Evolutionary conservation across 805 yeast genomes (phyloP), one percentile per base, ranked within the genome.

Genomic region (Kluyveromyces lactis): DNA sequence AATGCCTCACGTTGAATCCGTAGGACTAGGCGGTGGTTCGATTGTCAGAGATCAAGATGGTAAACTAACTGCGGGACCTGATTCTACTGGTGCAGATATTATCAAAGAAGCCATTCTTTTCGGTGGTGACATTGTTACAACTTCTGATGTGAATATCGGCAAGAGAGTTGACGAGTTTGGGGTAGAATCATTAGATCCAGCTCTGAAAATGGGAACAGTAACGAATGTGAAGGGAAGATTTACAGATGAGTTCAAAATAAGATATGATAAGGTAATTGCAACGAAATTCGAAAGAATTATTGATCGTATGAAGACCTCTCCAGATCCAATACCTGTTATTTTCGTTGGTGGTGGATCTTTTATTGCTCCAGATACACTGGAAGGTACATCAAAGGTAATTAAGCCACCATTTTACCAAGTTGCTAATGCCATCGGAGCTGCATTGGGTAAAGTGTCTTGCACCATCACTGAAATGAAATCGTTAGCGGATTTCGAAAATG

Each of bases 371-470:
- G 48, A 50, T 7, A 39, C 47, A 15, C 38, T 68, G 11, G 58
- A 60, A 11, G 74, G 75, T 19, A 69, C 71, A 5, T 63, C 70
- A 1, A 52, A 58, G 31, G 68, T 71, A 5, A 50, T 68, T 34
- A 53, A 64, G 37, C 73, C 73, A 2, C 64, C 65, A 23, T 69
- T 44, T 43, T 62, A 51, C 49, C 59, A 62, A 31, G 71, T 68
- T 38, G 74, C 74, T 4, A 71, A 71, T 52, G 77, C 75, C 3
- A 68, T 71, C 39, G 75, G 74, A 33, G 73, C 75, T 19, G 73
- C 73, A 4, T 50, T 69, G 53, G 72, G 71, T 17, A 69, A 69
- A 43, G 54, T 71, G 4, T 64, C 72, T 18, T 51, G 62, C 7
- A 16, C 17, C n/a, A 26, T 34, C 21, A 6, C 38, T 23, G 52